Evolutionary conservation across 2,329 filamentous ascomycete genomes (phyloP).

Genomic region (Helotiales sp.): DNA sequence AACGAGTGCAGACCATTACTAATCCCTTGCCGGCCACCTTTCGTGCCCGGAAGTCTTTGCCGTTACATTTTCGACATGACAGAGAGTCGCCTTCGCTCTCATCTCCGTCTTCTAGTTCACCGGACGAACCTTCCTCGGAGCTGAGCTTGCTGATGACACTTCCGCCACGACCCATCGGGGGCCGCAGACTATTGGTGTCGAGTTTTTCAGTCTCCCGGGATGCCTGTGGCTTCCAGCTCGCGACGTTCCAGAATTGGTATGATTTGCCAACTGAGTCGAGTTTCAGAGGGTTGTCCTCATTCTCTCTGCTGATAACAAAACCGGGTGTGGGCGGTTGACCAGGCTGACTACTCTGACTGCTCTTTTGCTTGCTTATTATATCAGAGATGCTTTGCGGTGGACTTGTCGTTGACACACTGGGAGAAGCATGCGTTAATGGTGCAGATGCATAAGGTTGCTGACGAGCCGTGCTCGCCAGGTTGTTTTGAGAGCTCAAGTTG

Average conservation of each 20-base stretch:
- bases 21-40: slow-evolving; percentile 57
- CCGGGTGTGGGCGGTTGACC: slow-evolving; percentile 57
- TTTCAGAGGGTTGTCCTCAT: slow-evolving; percentile 48
- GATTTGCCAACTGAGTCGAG: slow-evolving; percentile 49
- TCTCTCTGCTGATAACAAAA: slow-evolving; percentile 55
- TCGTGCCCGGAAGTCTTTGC: slow-evolving; percentile 66
- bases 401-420: slow-evolving; percentile 38
- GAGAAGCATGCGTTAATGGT: slow-evolving; percentile 28
- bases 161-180: slow-evolving; percentile 25
- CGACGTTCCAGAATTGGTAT: slow-evolving; percentile 62
- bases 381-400: slow-evolving; percentile 36
- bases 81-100: slow-evolving; percentile 47
- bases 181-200: slow-evolving; percentile 28
- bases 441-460: slow-evolving; percentile 38
- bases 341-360: background rate
- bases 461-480: slow-evolving; percentile 37
- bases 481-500: slow-evolving; percentile 33
- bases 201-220: slow-evolving; percentile 31
- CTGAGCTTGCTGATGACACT: slow-evolving; percentile 58
- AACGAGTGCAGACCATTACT: slow-evolving; percentile 65
- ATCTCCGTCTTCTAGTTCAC: slow-evolving; percentile 47
- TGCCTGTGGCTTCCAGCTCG: slow-evolving; percentile 51
- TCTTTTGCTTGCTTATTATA: slow-evolving; percentile 31
- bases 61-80: slow-evolving; percentile 63
- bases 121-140: slow-evolving; percentile 52